Conservation (phyloP, 805 yeast species). For the Ogataea degrootiae region DNA sequence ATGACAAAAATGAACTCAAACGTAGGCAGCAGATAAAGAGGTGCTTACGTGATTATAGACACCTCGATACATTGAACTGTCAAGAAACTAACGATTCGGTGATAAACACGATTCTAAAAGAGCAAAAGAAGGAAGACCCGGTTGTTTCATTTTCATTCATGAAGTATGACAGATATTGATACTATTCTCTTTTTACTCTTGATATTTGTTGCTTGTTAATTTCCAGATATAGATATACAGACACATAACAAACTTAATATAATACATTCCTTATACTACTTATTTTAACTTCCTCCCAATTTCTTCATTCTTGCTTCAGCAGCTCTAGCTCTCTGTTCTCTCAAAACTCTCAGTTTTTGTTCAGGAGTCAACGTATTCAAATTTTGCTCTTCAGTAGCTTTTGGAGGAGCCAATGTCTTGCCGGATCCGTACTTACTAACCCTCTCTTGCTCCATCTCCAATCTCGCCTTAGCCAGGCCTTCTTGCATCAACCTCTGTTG, state of each 20-base stretch:
- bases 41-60: conserved; percentile 60
- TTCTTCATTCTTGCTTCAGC: conserved; percentile 78
- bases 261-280: neutral
- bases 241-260: neutral
- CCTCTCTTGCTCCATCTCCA: conserved; percentile 32
- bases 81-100: conserved; percentile 11
- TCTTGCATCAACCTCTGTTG: conserved; percentile 39
- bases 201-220: no score
- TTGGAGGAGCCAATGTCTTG: conserved; percentile 16
- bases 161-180: conserved; percentile 13
- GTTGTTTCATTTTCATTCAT: conserved; percentile 39
- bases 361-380: conserved; percentile 63
- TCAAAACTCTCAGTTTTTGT: conserved; percentile 73
- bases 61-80: conserved; percentile 44
- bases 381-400: conserved; percentile 35
- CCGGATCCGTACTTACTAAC: conserved; percentile 34
- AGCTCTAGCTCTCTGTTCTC: conserved; percentile 95
- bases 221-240: neutral
- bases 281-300: neutral
- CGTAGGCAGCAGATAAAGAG: conserved; percentile 44
- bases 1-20: conserved; percentile 22
- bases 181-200: no score
- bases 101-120: conserved; percentile 25
- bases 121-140: conserved; percentile 21
- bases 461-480: conserved; percentile 37